Base-by-base conservation (phyloP, 2,329 filamentous ascomycete genomes). In the Trichophyton benhamiae region DNA sequence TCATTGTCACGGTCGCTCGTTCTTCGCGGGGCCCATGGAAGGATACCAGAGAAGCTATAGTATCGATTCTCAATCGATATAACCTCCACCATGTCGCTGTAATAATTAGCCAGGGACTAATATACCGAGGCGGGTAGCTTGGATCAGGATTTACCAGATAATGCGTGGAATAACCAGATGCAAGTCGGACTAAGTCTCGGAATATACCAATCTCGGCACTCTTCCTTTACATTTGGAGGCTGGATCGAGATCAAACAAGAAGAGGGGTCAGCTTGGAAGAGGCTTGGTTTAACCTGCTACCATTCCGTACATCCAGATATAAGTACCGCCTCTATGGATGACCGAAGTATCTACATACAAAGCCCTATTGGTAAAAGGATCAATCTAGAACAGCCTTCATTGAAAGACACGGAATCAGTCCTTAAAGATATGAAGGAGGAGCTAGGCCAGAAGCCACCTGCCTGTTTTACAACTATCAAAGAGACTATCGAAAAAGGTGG, bases 1-100 rank as follows among this genome's bases (percentile, higher is more conserved):
- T 41, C 41, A 17, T 63, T 52, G 66, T 65, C 66, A 65, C 62
- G 20, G 52, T 57, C 13, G 36, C 58, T 2, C 53, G 27, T 25
- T 44, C 42, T n/a, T 42, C n/a, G 5, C 1, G 6, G 5, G 15
- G 41, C 38, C 11, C 33, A 2, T 49, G 57, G 57, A 59, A 33
- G 20, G 11, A 15, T 11, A 9, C 41, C 25, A 25, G 57, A 11
- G 57, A 59, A 36, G 15, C 15, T 5, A 59, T 46, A 27, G n/a
- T 59, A 3, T 46, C 38, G 13, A 48, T 59, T 7, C 42, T 59
- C 1, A 20, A 25, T 33, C 13, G 13, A 9, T 8, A 46, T 20
- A 30, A 15, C 8, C 57, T 59, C 6, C 27, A 48, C 15, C 57
- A 59, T 25, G n/a, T 59, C 11, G 22, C 38, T 11, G 57, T 59